phyloP scores from a whole-genome alignment of 176 grass and related monocot genomes.

The Lolium rigidum region DNA sequence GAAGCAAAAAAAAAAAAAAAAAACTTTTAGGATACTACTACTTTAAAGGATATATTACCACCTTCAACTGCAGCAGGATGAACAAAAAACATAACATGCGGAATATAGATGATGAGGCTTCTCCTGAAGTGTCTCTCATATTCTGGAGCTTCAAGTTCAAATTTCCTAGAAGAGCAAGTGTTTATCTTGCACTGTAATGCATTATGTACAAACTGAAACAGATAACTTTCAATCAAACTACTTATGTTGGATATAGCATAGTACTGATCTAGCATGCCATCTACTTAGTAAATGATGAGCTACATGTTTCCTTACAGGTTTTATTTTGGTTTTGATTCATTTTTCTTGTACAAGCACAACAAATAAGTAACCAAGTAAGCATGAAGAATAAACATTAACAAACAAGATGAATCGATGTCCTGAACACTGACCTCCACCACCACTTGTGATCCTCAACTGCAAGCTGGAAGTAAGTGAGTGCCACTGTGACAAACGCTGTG shows the following conservation, averaged over 20 bases:
- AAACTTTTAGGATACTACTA: background rate
- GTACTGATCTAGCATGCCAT: slow-evolving; percentile 18
- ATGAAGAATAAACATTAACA: background rate
- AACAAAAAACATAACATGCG: background rate
- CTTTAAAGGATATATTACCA: background rate
- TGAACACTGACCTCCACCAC: slow-evolving; percentile 94
- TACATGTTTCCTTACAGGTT: background rate
- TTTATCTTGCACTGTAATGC: background rate
- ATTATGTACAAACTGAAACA: slow-evolving; percentile 1
- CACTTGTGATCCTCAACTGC: slow-evolving; percentile 94
- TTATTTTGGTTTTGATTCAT: background rate
- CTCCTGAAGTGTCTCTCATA: slow-evolving; percentile 7
- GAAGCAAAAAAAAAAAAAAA: background rate
- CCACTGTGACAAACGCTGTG: slow-evolving; percentile 94
- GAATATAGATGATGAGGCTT: background rate
- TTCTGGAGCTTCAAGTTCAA: background rate
- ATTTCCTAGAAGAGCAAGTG: background rate
- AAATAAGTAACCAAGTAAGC: slow-evolving; percentile 17
- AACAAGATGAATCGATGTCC: slow-evolving; percentile 11
- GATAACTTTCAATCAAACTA: background rate
- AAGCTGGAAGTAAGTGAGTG: slow-evolving; percentile 93
- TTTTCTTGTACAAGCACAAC: background rate
- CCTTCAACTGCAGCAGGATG: background rate
- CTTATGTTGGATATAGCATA: background rate
- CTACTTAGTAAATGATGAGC: background rate